Conservation (phyloP, 345 rosid genomes). For the Populus simonii region DNA sequence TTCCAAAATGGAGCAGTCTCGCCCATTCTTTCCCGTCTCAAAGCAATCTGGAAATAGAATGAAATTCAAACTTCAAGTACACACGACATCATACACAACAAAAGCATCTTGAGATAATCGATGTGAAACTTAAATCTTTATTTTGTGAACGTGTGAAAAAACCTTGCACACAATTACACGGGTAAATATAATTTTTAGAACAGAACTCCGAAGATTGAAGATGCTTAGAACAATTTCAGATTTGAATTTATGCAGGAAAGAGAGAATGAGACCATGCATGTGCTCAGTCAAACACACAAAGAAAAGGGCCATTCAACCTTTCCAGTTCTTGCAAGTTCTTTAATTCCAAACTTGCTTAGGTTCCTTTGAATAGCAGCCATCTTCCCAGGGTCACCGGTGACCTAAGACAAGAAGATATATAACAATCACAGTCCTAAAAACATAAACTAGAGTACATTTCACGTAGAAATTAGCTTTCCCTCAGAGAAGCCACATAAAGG, state of each 20-base stretch:
- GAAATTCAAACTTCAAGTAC: constrained; percentile 4
- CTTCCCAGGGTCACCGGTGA: constrained; percentile 97
- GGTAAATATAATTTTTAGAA: neutral
- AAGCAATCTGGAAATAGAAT: constrained; percentile 54
- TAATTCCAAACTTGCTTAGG: constrained; percentile 79
- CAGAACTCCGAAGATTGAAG: neutral
- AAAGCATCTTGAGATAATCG: neutral
- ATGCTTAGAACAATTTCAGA: neutral
- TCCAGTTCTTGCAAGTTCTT: constrained; percentile 80
- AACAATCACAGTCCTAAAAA: neutral
- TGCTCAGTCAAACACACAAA: neutral
- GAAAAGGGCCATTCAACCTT: constrained; percentile 32
- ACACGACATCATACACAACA: neutral
- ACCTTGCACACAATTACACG: neutral
- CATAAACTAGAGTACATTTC: neutral
- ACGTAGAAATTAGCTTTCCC: neutral
- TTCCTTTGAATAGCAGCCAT: constrained; percentile 83
- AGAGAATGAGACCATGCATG: neutral
- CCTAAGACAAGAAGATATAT: constrained; percentile 34
- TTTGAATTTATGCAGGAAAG: neutral
- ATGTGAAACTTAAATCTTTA: neutral
- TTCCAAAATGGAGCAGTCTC: constrained; percentile 81
- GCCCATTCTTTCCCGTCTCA: constrained; percentile 82
- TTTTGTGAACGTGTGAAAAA: neutral
- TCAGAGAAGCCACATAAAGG: neutral